Evolutionary conservation across 257 asterid genomes (phyloP), one percentile per base, ranked within the genome.

Genomic region (Anisodus acutangulus): DNA sequence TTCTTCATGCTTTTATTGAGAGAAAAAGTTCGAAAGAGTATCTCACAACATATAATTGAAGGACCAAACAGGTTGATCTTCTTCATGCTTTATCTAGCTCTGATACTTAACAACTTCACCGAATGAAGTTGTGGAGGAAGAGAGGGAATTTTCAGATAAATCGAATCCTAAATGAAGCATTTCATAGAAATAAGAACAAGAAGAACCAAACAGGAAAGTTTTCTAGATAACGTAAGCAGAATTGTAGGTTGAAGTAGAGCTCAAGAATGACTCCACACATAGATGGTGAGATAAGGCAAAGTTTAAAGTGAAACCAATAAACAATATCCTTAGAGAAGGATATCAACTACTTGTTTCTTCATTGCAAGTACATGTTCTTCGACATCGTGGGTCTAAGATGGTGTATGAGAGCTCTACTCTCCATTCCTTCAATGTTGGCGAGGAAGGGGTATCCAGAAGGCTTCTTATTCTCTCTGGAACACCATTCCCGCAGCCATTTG

Each of bases 381-480:
- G 6, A 15, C 53, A 3, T 15, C 53, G 37, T 68, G 78, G 26
- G 26, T 39, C 78, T 39, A 68, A 68, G 53, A 68, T 37, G 53
- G 78, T 68, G 53, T 39, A 68, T 68, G 26, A 68, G 26, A 68
- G 51, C 53, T 68, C 78, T 68, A 39, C 2, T 68, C 78, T 68
- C 26, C 78, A 68, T 68, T 68, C 78, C 78, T 39, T 39, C 78
- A 68, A 68, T 68, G 13, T 39, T 68, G 51, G 53, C 78, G 15
- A 4, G 26, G 53, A 39, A 68, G 53, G 76, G 76, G 53, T 37
- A 68, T 68, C 78, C 53, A 68, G 49, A 67, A 68, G 49, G 26
- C 3, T 7, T 37, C 10, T 17, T 17, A 68, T 22, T 68, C 78
- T 35, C 19, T 68, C 53, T 37, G 78, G 53, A 68, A 39, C 78